Percentiles rank a stretch among this genome's conserved stretches.
Evolutionary conservation across 352 stramenopile genomes (phyloP).

Genomic region (Sclerospora graminicola): DNA sequence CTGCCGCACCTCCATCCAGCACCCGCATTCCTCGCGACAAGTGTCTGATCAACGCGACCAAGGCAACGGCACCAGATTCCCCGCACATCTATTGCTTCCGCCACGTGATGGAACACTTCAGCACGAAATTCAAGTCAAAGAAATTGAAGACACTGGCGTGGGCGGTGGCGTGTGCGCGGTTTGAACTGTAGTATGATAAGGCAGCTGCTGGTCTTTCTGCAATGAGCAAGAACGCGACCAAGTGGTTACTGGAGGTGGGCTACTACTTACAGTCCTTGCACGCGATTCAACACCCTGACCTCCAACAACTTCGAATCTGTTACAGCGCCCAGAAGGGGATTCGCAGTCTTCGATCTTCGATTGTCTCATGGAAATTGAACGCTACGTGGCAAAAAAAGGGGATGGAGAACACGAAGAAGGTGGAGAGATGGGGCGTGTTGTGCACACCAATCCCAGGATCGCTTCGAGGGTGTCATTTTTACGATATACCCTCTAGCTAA

Average conservation of each 20-base stretch:
- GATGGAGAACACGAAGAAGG: too few relatives aligned
- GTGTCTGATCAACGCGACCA: too few relatives aligned
- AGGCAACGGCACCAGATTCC: too few relatives aligned
- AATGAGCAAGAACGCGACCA: too few relatives aligned
- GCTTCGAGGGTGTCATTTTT: slow-evolving; percentile 65
- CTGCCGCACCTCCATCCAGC: too few relatives aligned
- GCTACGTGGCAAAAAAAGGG: slow-evolving; percentile 1
- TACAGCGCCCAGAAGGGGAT: slow-evolving; percentile 1
- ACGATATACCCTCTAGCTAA: slow-evolving; percentile 66
- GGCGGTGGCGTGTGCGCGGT: background rate
- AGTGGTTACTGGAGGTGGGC: too few relatives aligned
- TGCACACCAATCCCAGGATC: slow-evolving; percentile 39
- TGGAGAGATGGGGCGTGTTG: slow-evolving; percentile 16
- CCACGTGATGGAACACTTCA: background rate
- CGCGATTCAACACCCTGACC: too few relatives aligned
- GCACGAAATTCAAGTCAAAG: slow-evolving; percentile 1
- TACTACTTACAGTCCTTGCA: too few relatives aligned
- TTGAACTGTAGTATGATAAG: too few relatives aligned
- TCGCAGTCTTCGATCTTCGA: slow-evolving; percentile 3
- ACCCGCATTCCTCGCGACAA: too few relatives aligned
- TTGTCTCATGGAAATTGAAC: slow-evolving; percentile 3
- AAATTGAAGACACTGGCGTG: background rate
- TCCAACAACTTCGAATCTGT: too few relatives aligned
- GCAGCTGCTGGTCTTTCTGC: too few relatives aligned
- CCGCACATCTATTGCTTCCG: background rate